Percentiles rank a stretch among this genome's conserved stretches.
These are phyloP conservation scores for Dissophora ornata DNA, from an alignment of 192 early-diverging fungal species.

Conservation along the genomic window DNA sequence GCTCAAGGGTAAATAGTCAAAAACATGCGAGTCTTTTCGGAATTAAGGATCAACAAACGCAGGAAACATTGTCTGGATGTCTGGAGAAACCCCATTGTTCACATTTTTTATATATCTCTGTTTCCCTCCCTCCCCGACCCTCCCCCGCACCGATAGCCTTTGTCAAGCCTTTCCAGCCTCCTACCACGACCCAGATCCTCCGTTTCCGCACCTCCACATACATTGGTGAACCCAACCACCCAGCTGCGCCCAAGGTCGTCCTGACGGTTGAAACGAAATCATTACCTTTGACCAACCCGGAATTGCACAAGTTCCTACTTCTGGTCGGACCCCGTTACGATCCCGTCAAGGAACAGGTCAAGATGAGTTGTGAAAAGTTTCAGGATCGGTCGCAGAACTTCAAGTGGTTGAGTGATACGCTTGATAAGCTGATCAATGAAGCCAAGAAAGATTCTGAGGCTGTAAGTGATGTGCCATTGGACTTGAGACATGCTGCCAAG, in stretches of 20 bases:
- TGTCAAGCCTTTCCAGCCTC: constrained; percentile 65
- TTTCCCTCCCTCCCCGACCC: no score
- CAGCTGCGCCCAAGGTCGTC: constrained; percentile 62
- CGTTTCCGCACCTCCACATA: constrained; percentile 63
- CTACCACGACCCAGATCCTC: constrained; percentile 58
- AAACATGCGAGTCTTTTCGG: background rate
- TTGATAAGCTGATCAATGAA: constrained; percentile 66
- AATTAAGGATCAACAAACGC: background rate
- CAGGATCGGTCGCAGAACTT: constrained; percentile 66
- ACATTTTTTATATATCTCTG: constrained; percentile 2
- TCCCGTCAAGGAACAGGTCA: constrained; percentile 65
- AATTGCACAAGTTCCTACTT: constrained; percentile 71
- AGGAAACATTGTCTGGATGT: background rate
- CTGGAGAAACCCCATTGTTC: no score
- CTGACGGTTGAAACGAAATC: constrained; percentile 63
- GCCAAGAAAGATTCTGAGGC: constrained; percentile 67
- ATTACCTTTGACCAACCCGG: constrained; percentile 51
- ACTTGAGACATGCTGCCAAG: constrained; percentile 64
- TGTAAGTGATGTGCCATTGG: constrained; percentile 69
- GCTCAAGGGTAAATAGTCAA: constrained; percentile 56
- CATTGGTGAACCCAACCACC: constrained; percentile 62
- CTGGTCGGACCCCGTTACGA: constrained; percentile 70
- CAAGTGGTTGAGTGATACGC: constrained; percentile 63
- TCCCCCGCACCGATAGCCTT: constrained; percentile 56
- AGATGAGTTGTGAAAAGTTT: constrained; percentile 67